Percentiles rank a stretch among this genome's conserved stretches.
Evolutionary conservation across 1,284 basidiomycete species (phyloP).

Genomic region (Exobasidium cylindrosporum): DNA sequence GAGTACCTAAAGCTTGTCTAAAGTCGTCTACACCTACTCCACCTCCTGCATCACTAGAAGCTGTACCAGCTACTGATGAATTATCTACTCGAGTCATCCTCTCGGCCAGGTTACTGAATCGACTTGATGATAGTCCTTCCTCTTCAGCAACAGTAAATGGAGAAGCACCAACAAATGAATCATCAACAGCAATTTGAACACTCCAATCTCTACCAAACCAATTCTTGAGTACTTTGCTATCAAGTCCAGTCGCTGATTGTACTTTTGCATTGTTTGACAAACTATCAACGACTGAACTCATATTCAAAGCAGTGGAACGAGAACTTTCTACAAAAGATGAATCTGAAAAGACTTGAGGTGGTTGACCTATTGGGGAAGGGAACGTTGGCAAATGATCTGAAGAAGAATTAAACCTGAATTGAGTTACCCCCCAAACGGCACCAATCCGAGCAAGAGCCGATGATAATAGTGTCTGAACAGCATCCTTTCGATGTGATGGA

Average conservation of each 20-base stretch:
- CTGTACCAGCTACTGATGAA: background rate
- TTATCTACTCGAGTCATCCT: background rate
- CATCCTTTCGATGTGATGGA: conserved; percentile 59
- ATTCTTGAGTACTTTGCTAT: conserved; percentile 25
- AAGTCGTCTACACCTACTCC: conserved; percentile 33
- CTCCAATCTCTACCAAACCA: conserved; percentile 51
- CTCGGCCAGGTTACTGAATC: background rate
- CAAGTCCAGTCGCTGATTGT: conserved; percentile 34
- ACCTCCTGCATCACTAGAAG: background rate
- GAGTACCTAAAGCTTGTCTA: conserved; percentile 24
- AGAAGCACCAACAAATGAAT: conserved; percentile 18
- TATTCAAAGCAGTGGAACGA: background rate
- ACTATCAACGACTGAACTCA: conserved; percentile 20
- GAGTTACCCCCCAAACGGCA: conserved; percentile 64
- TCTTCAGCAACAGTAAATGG: conserved; percentile 15
- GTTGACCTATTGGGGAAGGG: conserved; percentile 25
- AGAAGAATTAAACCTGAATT: conserved; percentile 2
- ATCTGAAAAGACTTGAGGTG: conserved; percentile 29
- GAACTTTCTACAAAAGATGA: background rate
- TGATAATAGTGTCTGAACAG: conserved; percentile 67
- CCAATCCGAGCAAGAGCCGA: conserved; percentile 69
- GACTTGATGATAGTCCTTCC: conserved; percentile 8
- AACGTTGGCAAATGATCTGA: conserved; percentile 12
- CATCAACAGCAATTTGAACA: conserved; percentile 42
- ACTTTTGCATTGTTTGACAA: conserved; percentile 34